Conservation (phyloP, 805 yeast species). For the Sugiyamaella chiloensis region DNA sequence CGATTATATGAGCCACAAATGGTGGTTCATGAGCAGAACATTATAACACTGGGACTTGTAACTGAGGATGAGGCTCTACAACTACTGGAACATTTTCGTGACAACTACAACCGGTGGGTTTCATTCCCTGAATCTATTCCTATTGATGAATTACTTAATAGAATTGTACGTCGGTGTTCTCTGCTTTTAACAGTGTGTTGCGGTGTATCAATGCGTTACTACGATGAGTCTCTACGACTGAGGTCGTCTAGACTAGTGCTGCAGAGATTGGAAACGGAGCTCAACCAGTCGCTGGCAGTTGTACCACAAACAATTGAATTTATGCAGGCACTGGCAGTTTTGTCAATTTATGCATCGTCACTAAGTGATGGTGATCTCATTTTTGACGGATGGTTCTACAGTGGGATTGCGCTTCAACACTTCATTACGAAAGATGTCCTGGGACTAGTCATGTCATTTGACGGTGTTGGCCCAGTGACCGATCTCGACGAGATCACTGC, state of each 20-base stretch:
- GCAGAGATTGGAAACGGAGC: constrained; percentile 47
- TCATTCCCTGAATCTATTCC: constrained; percentile 57
- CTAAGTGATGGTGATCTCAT: constrained; percentile 50
- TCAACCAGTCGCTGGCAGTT: constrained; percentile 43
- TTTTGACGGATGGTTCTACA: constrained; percentile 68
- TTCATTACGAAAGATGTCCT: constrained; percentile 49
- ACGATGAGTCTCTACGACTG: constrained; percentile 39
- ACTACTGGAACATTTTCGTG: constrained; percentile 56
- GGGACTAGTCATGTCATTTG: constrained; percentile 27
- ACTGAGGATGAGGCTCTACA: constrained; percentile 46
- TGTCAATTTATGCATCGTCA: constrained; percentile 63
- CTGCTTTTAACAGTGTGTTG: constrained; percentile 66
- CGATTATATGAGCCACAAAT: constrained; percentile 34
- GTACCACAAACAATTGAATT: constrained; percentile 54
- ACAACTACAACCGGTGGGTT: constrained; percentile 75
- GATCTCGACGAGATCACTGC: constrained; percentile 54
- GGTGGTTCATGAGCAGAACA: constrained; percentile 39
- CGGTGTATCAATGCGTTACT: constrained; percentile 56
- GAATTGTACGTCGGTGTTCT: constrained; percentile 50
- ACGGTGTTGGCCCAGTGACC: constrained; percentile 33
- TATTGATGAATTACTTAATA: constrained; percentile 47
- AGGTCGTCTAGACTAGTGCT: constrained; percentile 44
- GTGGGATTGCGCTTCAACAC: constrained; percentile 62
- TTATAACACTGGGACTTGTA: constrained; percentile 50
- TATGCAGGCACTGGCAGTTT: constrained; percentile 62